Evolutionary conservation across 257 asterid species (phyloP).

Genomic region (Striga asiatica): DNA sequence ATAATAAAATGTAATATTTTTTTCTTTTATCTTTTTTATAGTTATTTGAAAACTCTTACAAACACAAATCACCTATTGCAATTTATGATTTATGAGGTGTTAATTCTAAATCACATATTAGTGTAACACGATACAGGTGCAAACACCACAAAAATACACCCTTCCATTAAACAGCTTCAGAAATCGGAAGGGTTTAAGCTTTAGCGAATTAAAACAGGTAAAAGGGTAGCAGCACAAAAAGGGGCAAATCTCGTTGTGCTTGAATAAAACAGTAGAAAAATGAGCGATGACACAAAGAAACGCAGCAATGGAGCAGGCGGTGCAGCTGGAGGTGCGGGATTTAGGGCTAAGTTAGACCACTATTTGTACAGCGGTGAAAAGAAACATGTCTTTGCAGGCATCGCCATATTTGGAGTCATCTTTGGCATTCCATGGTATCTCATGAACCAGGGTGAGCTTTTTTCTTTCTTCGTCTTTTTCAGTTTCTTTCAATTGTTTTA

Average conservation of each 20-base stretch:
- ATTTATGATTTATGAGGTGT: too few relatives aligned
- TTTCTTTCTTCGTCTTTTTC: not conserved
- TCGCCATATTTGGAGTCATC: constrained; percentile 52
- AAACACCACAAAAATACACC: too few relatives aligned
- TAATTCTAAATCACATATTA: too few relatives aligned
- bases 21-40: too few relatives aligned
- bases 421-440: constrained; percentile 85
- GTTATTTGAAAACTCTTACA: too few relatives aligned
- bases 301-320: constrained; percentile 20
- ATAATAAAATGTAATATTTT: too few relatives aligned
- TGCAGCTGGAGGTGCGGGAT: constrained; percentile 38
- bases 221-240: not conserved
- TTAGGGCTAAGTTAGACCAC: constrained; percentile 54
- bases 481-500: not conserved
- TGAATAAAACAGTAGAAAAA: not conserved
- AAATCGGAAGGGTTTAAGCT: constrained; percentile 13
- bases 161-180: too few relatives aligned
- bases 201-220: too few relatives aligned
- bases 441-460: constrained; percentile 56
- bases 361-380: constrained; percentile 71
- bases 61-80: too few relatives aligned
- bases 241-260: not conserved
- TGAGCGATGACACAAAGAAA: constrained; percentile 44
- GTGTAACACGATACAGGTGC: too few relatives aligned
- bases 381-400: constrained; percentile 78